These are phyloP conservation scores for Albizia julibrissin DNA, from an alignment of 306 rosid genomes.

Conservation along the genomic window DNA sequence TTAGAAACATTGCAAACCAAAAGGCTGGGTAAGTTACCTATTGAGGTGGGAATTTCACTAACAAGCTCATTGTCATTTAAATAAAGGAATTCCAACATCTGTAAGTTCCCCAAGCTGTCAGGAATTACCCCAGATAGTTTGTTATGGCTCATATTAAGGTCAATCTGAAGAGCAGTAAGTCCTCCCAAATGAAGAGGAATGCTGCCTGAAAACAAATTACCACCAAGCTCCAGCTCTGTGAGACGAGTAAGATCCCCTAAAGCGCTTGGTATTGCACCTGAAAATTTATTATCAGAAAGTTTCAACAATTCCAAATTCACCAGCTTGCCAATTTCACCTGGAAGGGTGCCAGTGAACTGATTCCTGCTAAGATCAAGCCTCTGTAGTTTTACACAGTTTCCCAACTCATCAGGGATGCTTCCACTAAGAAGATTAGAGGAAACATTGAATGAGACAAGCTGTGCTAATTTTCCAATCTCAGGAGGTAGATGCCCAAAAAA, in stretches of 20 bases:
- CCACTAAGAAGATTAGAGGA: conserved; percentile 64
- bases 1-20: conserved; percentile 72
- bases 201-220: conserved; percentile 63
- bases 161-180: conserved; percentile 66
- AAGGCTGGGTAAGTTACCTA: conserved; percentile 67
- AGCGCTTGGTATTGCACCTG: conserved; percentile 59
- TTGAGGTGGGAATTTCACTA: conserved; percentile 73
- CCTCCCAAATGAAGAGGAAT: conserved; percentile 62
- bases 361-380: conserved; percentile 85
- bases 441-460: conserved; percentile 65
- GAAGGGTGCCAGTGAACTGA: conserved; percentile 55
- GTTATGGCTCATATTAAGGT: conserved; percentile 72
- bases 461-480: conserved; percentile 60
- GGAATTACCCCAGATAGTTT: conserved; percentile 72
- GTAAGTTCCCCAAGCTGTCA: conserved; percentile 63
- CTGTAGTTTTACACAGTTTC: conserved; percentile 60
- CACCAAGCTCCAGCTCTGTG: conserved; percentile 68
- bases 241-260: conserved; percentile 61
- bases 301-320: conserved; percentile 78
- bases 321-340: conserved; percentile 54
- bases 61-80: conserved; percentile 74
- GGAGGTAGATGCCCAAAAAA: conserved; percentile 63
- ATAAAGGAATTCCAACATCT: conserved; percentile 72
- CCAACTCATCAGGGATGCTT: conserved; percentile 63
- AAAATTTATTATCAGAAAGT: conserved; percentile 60